Evolutionary conservation across 1,284 basidiomycete genomes (phyloP), one percentile per base, ranked within the genome.

Genomic region (Sutorius eximius): DNA sequence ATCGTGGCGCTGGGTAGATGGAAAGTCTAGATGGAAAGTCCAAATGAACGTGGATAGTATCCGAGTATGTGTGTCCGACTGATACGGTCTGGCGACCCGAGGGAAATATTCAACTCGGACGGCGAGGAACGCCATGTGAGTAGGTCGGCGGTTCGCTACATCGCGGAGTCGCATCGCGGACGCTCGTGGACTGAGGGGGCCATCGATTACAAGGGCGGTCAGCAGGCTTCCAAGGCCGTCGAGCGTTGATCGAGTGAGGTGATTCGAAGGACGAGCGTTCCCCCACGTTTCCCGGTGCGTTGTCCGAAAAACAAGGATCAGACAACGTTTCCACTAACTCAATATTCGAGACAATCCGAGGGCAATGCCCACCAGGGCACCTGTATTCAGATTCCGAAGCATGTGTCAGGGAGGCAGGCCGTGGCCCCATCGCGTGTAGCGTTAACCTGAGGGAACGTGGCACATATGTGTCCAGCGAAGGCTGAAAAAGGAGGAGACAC

Each of bases 1-100:
- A n/a, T 45, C 4, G 58, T 48, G 29, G 33, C 29, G 10, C 11
- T 18, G 40, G 49, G 22, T 37, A 34, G 42, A 61, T 50, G 34
- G 12, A 48, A 59, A 29, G 27, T 33, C 59, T 40, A 41, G 46
- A 59, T 61, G 58, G n/a, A 48, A 59, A 29, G 27, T 33, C 59
- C 44, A 41, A 49, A 59, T 61, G 58, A 59, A 40, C 57, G 50
- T 47, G 59, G 56, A 24, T 52, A 4, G 24, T 27, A 27, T 29
- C 24, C 15, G 33, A 15, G 27, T 27, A 24, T 18, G 13, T 11
- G 30, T 37, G 37, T 44, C 22, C 29, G 9, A 15, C 20, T 45
- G 41, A 49, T n/a, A n/a, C 53, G 34, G 27, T 40, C 16, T 24
- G 16, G 30, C 34, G 37, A 29, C 13, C 7, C n/a, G 15, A n/a